Evolutionary conservation across 1,139 yeast genomes (phyloP).

Genomic region (Protomyces inouyei): DNA sequence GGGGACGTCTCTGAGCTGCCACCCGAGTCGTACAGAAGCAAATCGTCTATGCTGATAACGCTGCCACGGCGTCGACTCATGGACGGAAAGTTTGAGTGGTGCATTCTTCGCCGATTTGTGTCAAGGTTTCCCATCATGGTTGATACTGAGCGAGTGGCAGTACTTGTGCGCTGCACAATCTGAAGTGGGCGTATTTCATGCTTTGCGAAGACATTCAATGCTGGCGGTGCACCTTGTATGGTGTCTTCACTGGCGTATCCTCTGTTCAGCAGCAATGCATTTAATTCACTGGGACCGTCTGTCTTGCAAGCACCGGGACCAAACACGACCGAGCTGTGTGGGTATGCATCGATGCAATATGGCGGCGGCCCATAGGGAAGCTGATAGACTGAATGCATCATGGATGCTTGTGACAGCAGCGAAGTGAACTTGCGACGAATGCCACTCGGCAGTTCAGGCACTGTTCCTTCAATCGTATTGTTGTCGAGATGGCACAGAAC

Average conservation of each 20-base stretch:
- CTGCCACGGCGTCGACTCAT: not conserved
- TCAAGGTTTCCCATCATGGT: not conserved
- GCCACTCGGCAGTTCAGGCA: conserved; percentile 28
- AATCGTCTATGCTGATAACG: not conserved
- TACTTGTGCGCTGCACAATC: not conserved
- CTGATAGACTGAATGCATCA: conserved; percentile 28
- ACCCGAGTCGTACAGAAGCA: not conserved
- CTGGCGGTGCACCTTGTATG: not conserved
- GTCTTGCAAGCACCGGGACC: conserved; percentile 8
- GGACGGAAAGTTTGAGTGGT: not conserved
- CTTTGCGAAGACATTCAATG: not conserved
- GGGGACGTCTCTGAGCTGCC: not conserved
- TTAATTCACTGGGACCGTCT: conserved; percentile 3
- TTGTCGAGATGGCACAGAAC: conserved; percentile 32
- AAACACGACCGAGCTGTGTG: conserved; percentile 10
- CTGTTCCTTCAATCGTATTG: conserved; percentile 13
- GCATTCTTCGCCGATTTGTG: not conserved
- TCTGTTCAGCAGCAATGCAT: conserved; percentile 16
- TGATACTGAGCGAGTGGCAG: not conserved
- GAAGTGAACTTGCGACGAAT: conserved; percentile 27
- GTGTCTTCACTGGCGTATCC: conserved; percentile 1
- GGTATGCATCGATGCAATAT: conserved; percentile 30
- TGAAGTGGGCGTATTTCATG: not conserved
- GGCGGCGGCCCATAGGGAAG: conserved; percentile 30
- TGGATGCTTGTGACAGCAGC: conserved; percentile 27